phyloP scores from a whole-genome alignment of 805 yeast species.

The Hanseniaspora thailandica region DNA sequence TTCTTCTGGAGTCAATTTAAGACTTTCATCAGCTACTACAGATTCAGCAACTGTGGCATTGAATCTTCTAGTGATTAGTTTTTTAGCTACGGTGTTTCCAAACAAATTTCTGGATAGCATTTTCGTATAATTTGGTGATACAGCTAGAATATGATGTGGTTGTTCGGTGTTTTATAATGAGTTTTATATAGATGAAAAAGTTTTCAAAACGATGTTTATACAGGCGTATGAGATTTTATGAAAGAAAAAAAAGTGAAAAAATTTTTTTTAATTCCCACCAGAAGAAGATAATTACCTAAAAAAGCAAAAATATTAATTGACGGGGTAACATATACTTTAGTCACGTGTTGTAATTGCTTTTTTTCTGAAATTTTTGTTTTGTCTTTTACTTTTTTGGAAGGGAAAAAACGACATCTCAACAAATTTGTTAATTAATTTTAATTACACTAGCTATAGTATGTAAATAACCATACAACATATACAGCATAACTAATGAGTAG shows the following conservation, averaged over 20 bases:
- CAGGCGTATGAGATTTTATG: too few relatives aligned
- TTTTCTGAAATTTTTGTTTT: not conserved
- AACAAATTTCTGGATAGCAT: conserved; percentile 1
- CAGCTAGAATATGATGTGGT: not conserved
- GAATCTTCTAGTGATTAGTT: not conserved
- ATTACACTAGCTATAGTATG: too few relatives aligned
- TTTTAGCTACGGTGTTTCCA: not conserved
- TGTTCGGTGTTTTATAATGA: not conserved
- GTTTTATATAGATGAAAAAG: too few relatives aligned
- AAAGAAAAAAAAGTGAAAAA: not conserved
- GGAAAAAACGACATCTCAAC: too few relatives aligned
- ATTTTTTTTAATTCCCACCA: not conserved
- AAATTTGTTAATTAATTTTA: too few relatives aligned
- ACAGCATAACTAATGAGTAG: conserved; percentile 25
- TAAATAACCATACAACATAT: not conserved
- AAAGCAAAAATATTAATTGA: too few relatives aligned
- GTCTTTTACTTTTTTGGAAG: not conserved
- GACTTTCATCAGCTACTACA: not conserved
- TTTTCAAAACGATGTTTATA: too few relatives aligned
- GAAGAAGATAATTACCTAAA: not conserved
- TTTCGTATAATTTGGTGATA: too few relatives aligned
- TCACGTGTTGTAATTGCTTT: conserved; percentile 11
- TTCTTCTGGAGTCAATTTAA: not conserved
- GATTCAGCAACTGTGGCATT: conserved; percentile 1
- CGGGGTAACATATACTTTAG: not conserved